Base-by-base conservation (phyloP, 768 basidiomycete species). In the Lyophyllum decastes region DNA sequence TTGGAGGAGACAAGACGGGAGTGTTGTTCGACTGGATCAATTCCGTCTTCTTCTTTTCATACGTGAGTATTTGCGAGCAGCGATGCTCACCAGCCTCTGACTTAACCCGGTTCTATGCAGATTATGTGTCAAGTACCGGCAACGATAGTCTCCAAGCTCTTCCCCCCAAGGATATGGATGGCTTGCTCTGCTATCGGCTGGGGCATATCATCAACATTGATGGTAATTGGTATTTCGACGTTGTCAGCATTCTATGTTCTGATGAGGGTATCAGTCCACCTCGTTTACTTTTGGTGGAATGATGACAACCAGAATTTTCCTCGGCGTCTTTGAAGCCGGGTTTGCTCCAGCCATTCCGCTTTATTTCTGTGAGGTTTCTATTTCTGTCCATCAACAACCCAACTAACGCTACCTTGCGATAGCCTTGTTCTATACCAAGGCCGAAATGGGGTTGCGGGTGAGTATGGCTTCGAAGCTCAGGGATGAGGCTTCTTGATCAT, bases 391-490 rank as follows among this genome's bases (percentile, higher is more conserved):
- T 9, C 21, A 14, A n/a, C 5, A 16, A 38, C 1, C 26, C 22
- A 50, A 10, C 34, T 46, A 4, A 58, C 12, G 6, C 25, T 49
- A 16, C 30, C 25, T 25, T 14, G 50, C 41, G 19, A 19, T 60
- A 92, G 90, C 90, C 0, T 79, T 89, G 57, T 92, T 88, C 67
- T 92, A 92, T 66, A 92, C 90, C 0, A 88, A 83, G 64, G 62
- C 76, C 4, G 90, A 92, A 66, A 79, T 92, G 63, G 90, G 90
- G 26, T 70, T 89, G 48, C 83, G 90, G 45, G 82, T 87, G 47
- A 61, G 76, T 19, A 58, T n/a, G 40, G 44, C 19, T 40, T 49
- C 49, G 19, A 24, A 19, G 19, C 26, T 24, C 0, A 25, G 2
- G 24, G 9, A 22, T n/a, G 19, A 14, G 6, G 24, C 44, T 8